Conservation (phyloP, 805 yeast species). For the Kazachstania bromeliacearum region DNA sequence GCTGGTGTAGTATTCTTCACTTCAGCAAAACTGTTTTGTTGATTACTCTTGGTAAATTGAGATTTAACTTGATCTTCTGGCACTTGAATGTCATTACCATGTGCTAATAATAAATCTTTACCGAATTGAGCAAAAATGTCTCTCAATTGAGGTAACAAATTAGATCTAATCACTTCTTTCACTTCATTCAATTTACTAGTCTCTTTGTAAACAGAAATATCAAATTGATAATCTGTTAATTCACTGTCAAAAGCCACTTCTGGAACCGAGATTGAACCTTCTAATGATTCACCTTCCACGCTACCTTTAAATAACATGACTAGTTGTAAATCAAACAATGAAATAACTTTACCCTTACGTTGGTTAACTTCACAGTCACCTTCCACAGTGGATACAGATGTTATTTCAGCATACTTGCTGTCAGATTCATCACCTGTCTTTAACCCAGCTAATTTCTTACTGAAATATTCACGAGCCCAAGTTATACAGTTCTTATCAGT, state of each 20-base stretch:
- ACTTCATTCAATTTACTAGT: slow-evolving; percentile 43
- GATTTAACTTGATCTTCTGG: slow-evolving; percentile 57
- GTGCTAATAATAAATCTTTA: slow-evolving; percentile 57
- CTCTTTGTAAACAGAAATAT: slow-evolving; percentile 51
- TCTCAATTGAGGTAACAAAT: slow-evolving; percentile 65
- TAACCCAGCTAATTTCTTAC: slow-evolving; percentile 46
- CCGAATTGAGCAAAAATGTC: slow-evolving; percentile 57
- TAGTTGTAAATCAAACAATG: slow-evolving; percentile 73
- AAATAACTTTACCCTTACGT: slow-evolving; percentile 92
- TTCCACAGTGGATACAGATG: slow-evolving; percentile 43
- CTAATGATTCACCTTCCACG: slow-evolving; percentile 34
- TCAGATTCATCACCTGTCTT: slow-evolving; percentile 22
- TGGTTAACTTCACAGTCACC: slow-evolving; percentile 98
- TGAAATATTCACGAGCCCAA: slow-evolving; percentile 79
- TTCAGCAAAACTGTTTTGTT: slow-evolving; percentile 21
- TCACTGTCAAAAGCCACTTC: slow-evolving; percentile 92
- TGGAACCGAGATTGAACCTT: slow-evolving; percentile 76
- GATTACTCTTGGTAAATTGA: slow-evolving; percentile 43
- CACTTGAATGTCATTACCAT: slow-evolving; percentile 84
- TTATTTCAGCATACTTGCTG: slow-evolving; percentile 24
- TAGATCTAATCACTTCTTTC: slow-evolving; percentile 41
- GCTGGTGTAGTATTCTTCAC: neutral
- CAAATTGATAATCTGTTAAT: slow-evolving; percentile 77
- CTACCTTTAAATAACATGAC: slow-evolving; percentile 50
- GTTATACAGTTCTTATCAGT: slow-evolving; percentile 93